Evolutionary conservation across 2,329 filamentous ascomycete species (phyloP).

Genomic region (Juglanconis oblonga): DNA sequence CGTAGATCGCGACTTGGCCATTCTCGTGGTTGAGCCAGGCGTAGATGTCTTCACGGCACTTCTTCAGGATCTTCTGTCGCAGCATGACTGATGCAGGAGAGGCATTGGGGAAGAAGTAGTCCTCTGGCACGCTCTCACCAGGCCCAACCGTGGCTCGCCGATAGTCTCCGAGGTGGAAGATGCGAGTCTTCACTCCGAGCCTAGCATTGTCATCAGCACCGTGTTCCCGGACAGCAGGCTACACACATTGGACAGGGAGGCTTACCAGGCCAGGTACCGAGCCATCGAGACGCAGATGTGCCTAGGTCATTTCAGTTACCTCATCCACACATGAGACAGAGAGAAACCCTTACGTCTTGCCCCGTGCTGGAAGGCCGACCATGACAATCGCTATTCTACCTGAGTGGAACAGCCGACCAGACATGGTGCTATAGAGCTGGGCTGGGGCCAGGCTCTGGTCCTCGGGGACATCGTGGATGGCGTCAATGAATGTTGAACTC

Average conservation of each 20-base stretch:
- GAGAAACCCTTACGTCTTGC: slow-evolving; percentile 71
- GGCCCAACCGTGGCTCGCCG: slow-evolving; percentile 84
- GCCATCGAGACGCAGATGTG: slow-evolving; percentile 96
- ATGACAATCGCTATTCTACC: slow-evolving; percentile 97
- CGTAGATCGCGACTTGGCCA: slow-evolving; percentile 96
- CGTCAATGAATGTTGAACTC: slow-evolving; percentile 95
- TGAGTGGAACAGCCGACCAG: slow-evolving; percentile 92
- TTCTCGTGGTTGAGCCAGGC: slow-evolving; percentile 96
- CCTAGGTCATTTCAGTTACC: slow-evolving; percentile 38
- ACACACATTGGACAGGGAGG: neutral
- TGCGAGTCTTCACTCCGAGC: slow-evolving; percentile 96
- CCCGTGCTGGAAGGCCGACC: slow-evolving; percentile 88
- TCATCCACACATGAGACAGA: neutral
- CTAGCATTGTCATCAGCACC: slow-evolving; percentile 35
- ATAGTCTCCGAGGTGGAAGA: slow-evolving; percentile 97
- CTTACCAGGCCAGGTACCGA: slow-evolving; percentile 83
- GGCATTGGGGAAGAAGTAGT: slow-evolving; percentile 97
- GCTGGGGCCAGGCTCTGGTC: slow-evolving; percentile 83
- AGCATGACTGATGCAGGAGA: slow-evolving; percentile 89
- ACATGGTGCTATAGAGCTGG: slow-evolving; percentile 97
- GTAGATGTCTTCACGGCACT: slow-evolving; percentile 95
- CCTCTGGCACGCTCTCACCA: slow-evolving; percentile 82
- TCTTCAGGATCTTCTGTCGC: slow-evolving; percentile 95
- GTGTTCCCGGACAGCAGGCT: neutral
- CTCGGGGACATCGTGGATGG: slow-evolving; percentile 88